Percentiles rank a stretch among this genome's conserved stretches.
These are phyloP conservation scores for Lachancea mirantina DNA, from an alignment of 805 yeast genomes.

Conservation along the genomic window DNA sequence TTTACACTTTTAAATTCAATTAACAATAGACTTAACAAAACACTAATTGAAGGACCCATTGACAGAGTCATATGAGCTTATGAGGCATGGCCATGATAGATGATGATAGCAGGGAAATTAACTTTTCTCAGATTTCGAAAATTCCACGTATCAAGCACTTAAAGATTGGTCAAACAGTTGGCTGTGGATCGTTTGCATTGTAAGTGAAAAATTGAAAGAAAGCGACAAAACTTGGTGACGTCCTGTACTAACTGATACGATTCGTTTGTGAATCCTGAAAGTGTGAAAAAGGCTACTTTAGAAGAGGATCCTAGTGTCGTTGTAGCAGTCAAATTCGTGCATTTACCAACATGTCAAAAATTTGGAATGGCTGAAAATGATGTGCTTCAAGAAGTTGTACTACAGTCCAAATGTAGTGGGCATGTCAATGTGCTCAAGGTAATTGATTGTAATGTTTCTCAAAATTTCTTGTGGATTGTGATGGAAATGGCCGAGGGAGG, in stretches of 20 bases:
- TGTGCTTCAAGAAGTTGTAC: slow-evolving; percentile 45
- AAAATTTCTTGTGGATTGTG: slow-evolving; percentile 55
- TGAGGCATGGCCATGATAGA: too few species aligned
- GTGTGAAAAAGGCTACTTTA: slow-evolving; percentile 45
- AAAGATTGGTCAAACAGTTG: slow-evolving; percentile 45
- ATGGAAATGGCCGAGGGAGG: slow-evolving; percentile 70
- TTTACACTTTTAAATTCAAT: too few species aligned
- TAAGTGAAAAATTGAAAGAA: slow-evolving; percentile 16
- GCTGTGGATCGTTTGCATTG: slow-evolving; percentile 64
- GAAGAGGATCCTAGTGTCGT: slow-evolving; percentile 32
- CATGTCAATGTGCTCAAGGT: slow-evolving; percentile 57
- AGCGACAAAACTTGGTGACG: neutral
- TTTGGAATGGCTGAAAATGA: slow-evolving; percentile 34
- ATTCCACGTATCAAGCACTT: slow-evolving; percentile 44
- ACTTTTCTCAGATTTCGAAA: slow-evolving; percentile 36
- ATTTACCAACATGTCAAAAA: slow-evolving; percentile 33
- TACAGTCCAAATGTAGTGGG: slow-evolving; percentile 51
- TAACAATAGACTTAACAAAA: too few species aligned
- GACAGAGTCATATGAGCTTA: too few species aligned
- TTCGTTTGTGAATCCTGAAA: slow-evolving; percentile 6
- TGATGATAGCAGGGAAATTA: slow-evolving; percentile 9
- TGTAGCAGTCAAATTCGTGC: slow-evolving; percentile 55
- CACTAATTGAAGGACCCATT: too few species aligned
- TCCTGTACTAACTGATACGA: neutral
- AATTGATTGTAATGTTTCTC: slow-evolving; percentile 46